Evolutionary conservation across 257 asterid species (phyloP), one percentile per base, ranked within the genome.

Genomic region (Rauvolfia tetraphylla): DNA sequence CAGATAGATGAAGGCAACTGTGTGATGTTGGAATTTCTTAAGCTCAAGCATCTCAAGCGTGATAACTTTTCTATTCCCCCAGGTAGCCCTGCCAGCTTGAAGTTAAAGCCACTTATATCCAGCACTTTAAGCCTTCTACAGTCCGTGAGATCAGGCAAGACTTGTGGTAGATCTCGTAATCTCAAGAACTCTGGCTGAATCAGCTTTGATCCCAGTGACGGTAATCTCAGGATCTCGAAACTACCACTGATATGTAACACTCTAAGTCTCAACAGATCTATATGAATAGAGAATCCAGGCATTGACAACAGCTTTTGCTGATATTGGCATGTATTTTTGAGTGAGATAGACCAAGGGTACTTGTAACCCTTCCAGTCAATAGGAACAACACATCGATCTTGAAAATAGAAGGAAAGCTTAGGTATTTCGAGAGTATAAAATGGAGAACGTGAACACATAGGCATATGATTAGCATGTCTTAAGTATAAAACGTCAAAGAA

Each of bases 61-160:
- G 8, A 12, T 58, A 56, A 68, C 54, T 73, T 57, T 58, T n/a
- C 68, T 9, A 73, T 73, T n/a, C 39, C 53, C n/a, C n/a, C 9
- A 12, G 54, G 76, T 23, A 57, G 10, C 27, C n/a, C 57, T 41
- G 44, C 8, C 44, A 41, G 8, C 44, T 41, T 41, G 44, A 41
- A 41, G 8, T 41, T 41, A 41, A 73, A 73, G 36, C 76, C 76
- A 41, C n/a, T 49, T 23, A 38, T 36, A 57, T 20, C 25, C 13
- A 73, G 38, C 13, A 38, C 54, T 73, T 38, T 56, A 22, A 73
- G 76, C 31, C 76, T 56, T 73, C 42, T 58, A 14, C 25, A 56
- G 33, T 39, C 15, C 20, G 51, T 23, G 36, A 73, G n/a, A 56
- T 57, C 54, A 56, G 53, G 25, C 17, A 73, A 25, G 4, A 36